These are phyloP conservation scores for Neospora caninum DNA, from an alignment of 169 alveolate species.

Conservation along the genomic window DNA sequence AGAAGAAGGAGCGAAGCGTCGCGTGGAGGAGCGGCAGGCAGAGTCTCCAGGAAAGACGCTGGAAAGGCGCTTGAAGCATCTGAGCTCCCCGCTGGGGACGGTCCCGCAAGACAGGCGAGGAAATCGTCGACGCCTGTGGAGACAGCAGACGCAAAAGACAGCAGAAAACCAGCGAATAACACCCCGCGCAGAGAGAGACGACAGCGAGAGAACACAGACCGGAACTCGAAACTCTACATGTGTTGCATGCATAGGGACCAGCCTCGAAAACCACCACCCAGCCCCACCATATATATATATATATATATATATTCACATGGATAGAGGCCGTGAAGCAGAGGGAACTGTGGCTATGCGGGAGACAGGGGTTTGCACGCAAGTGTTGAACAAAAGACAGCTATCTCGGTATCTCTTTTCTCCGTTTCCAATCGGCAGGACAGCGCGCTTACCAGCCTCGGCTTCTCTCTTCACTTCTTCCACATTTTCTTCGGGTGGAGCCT, in stretches of 20 bases:
- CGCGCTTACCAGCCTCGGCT: background rate
- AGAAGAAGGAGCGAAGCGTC: too few relatives aligned
- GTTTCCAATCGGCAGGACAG: background rate
- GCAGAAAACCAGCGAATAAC: background rate
- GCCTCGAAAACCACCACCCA: background rate
- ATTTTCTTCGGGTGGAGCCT: background rate
- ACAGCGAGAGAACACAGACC: too few relatives aligned
- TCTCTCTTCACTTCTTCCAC: background rate
- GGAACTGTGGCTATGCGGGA: too few relatives aligned
- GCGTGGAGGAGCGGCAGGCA: background rate
- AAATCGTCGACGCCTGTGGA: background rate
- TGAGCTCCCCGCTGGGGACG: background rate
- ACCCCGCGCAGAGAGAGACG: too few relatives aligned
- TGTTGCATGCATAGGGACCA: background rate
- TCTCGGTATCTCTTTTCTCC: background rate
- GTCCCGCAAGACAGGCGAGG: background rate
- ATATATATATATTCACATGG: background rate
- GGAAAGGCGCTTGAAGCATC: background rate
- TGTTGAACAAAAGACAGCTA: background rate
- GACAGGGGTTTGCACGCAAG: too few relatives aligned
- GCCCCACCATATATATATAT: background rate
- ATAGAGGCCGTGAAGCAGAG: background rate
- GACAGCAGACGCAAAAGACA: background rate
- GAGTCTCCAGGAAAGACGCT: background rate
- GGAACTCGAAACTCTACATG: too few relatives aligned